phyloP scores from a whole-genome alignment of 139 green algal genomes.

The Chlorella sp. region DNA sequence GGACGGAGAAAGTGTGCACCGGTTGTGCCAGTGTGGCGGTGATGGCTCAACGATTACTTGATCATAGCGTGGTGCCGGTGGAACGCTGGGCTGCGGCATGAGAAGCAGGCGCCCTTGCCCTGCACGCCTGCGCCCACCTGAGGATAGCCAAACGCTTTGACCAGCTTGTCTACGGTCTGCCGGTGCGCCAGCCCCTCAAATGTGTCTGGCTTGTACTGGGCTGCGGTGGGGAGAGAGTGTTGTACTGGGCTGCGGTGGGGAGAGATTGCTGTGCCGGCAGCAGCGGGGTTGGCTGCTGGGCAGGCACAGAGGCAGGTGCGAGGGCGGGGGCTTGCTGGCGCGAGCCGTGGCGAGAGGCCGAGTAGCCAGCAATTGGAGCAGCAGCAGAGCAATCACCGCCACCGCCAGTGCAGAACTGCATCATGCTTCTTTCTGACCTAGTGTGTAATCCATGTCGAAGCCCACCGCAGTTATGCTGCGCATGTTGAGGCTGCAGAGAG shows the following conservation, averaged over 20 bases:
- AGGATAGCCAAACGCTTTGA: constrained; percentile 85
- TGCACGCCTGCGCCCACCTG: no score
- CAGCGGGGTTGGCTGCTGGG: background rate
- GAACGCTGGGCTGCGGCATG: no score
- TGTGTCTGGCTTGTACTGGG: constrained; percentile 89
- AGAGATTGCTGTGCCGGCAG: background rate
- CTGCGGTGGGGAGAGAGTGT: background rate
- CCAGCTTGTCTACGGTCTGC: constrained; percentile 88
- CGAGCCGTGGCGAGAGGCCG: background rate
- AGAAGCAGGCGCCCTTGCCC: no score
- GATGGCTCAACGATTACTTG: no score
- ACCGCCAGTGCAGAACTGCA: no score
- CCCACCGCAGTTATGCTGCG: constrained; percentile 82
- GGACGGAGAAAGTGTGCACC: no score
- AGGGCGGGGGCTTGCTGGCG: background rate
- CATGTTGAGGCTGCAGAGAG: constrained; percentile 84
- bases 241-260: no score
- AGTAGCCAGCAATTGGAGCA: background rate
- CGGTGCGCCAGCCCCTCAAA: constrained; percentile 93
- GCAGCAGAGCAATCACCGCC: background rate
- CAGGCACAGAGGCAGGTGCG: background rate
- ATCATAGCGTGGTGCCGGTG: no score
- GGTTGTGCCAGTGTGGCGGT: no score
- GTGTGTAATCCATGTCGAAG: constrained; percentile 98
- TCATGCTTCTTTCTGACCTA: no score